phyloP scores from a whole-genome alignment of 441 rosid species.

The Geranium incanum region DNA sequence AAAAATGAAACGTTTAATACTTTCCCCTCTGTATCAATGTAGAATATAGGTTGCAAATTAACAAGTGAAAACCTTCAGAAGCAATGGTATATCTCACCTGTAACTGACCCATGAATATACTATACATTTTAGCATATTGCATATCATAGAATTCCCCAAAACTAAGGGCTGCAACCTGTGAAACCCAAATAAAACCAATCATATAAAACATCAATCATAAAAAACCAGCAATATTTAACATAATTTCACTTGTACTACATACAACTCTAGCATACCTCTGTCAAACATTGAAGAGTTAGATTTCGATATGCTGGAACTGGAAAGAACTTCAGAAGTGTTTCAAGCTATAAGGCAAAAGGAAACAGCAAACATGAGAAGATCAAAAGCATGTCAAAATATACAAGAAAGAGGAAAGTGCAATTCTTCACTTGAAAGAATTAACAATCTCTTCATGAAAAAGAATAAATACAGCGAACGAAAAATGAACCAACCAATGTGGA shows the following conservation, averaged over 20 bases:
- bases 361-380: slow-evolving; percentile 3
- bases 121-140: slow-evolving; percentile 82
- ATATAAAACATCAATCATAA: slow-evolving; percentile 8
- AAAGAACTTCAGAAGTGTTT: slow-evolving; percentile 86
- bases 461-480: background rate
- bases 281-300: slow-evolving; percentile 93
- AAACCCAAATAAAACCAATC: slow-evolving; percentile 17
- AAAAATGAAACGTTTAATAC: background rate
- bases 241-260: background rate
- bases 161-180: slow-evolving; percentile 86
- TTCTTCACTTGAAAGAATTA: background rate
- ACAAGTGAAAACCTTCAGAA: background rate
- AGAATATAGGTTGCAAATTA: background rate
- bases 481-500: slow-evolving; percentile 70
- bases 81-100: slow-evolving; percentile 39
- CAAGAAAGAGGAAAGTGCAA: background rate
- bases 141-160: slow-evolving; percentile 82
- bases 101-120: slow-evolving; percentile 68
- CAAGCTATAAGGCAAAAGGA: slow-evolving; percentile 51
- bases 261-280: slow-evolving; percentile 54
- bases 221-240: slow-evolving; percentile 8
- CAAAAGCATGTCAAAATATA: background rate
- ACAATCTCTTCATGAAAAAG: slow-evolving; percentile 7
- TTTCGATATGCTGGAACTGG: slow-evolving; percentile 79
- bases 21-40: background rate